Base-by-base conservation (phyloP, 768 basidiomycete genomes). In the Naganishia onofrii region DNA sequence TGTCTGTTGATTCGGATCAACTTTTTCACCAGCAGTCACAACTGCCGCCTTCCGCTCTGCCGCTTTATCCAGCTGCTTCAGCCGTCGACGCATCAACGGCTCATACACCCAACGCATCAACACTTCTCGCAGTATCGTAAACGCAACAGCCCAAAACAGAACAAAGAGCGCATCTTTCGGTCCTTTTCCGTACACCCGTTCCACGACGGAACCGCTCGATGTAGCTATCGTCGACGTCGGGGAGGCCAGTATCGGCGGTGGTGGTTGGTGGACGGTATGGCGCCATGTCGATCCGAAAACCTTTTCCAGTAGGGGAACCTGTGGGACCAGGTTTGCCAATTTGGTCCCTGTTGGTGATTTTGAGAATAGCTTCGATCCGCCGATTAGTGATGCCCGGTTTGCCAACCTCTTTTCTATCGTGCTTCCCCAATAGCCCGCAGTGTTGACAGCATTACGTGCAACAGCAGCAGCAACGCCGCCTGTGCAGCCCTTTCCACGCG, bases 71-170 rank as follows among this genome's bases (percentile, higher is more conserved):
- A 85, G 83, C 75, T 90, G 87, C 73, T 71, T 74, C 29, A 96
- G 86, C 73, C 88, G 89, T 86, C 87, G 89, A 46, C 84, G 83
- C 21, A 91, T 93, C 67, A 96, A 87, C 12, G 93, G 92, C 77
- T 89, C 88, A 71, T 92, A 86, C 38, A 93, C 74, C 73, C 83
- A 84, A 26, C 93, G 81, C 75, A 96, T 88, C 48, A 87, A 80
- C 36, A 86, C 81, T 82, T 95, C 94, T 71, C 96, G 87, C 31
- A 92, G 80, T 65, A 93, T 75, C n/a, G 92, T 92, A 87, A 96
- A 93, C 74, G 89, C 83, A 17, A 89, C 86, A 69, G 96, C 91
- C 81, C 87, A 90, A n/a, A 88, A 86, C 67, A 93, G 81, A 69
- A 93, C 84, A 75, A 95, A 78, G 76, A 88, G 92, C n/a, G 85